Conservation (phyloP, 1,284 basidiomycete species). For the Cystobasidium sp. region DNA sequence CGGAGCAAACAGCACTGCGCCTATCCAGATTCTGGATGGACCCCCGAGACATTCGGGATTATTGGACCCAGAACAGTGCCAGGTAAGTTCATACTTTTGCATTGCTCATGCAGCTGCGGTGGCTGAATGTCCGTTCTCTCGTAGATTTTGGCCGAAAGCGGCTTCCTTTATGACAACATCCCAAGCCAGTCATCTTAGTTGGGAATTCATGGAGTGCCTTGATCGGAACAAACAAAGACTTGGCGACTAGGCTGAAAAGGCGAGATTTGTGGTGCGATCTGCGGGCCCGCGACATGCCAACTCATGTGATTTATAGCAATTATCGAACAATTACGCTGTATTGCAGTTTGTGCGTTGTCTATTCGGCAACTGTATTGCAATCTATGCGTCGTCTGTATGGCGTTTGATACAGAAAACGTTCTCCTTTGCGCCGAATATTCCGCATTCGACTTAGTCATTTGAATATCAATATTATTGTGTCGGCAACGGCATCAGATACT, state of each 20-base stretch:
- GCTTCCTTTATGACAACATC: conserved; percentile 44
- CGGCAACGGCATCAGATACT: conserved; percentile 13
- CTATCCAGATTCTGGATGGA: conserved; percentile 39
- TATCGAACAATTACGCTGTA: too few relatives aligned
- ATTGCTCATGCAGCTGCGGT: not conserved
- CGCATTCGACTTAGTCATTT: not conserved
- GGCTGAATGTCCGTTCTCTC: not conserved
- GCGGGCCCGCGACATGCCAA: too few relatives aligned
- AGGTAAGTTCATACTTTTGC: not conserved
- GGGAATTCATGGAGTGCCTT: not conserved
- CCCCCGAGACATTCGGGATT: conserved; percentile 29
- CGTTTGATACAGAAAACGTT: too few relatives aligned
- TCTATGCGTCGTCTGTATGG: too few relatives aligned
- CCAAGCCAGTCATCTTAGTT: not conserved
- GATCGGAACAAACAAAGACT: too few relatives aligned
- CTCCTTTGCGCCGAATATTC: too few relatives aligned
- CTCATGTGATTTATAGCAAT: too few relatives aligned
- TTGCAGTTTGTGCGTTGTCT: too few relatives aligned
- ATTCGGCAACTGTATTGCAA: too few relatives aligned
- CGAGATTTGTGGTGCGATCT: too few relatives aligned
- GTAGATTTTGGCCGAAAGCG: conserved; percentile 17
- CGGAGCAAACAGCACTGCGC: conserved; percentile 12
- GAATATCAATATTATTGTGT: not conserved
- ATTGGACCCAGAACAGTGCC: conserved; percentile 32
- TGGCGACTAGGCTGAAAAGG: too few relatives aligned